These are phyloP conservation scores for Herpetospermum pedunculosum DNA, from an alignment of 306 rosid genomes.

Conservation along the genomic window DNA sequence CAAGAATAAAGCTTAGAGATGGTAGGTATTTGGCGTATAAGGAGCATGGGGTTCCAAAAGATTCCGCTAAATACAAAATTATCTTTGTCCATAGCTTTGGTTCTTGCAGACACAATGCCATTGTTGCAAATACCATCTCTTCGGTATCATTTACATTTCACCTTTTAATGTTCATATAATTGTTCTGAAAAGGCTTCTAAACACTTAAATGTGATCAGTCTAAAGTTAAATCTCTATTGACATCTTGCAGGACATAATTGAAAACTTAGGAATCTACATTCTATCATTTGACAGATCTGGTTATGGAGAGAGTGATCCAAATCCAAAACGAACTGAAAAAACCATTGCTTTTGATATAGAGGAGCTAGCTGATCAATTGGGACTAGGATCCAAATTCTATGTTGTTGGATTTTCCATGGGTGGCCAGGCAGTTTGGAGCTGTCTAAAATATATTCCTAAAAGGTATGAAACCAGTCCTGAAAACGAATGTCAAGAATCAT, in stretches of 20 bases:
- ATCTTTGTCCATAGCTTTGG: slow-evolving; percentile 43
- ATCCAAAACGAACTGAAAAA: slow-evolving; percentile 62
- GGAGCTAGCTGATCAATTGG: slow-evolving; percentile 77
- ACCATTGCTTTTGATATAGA: slow-evolving; percentile 71
- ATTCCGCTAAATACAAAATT: slow-evolving; percentile 53
- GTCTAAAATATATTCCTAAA: slow-evolving; percentile 74
- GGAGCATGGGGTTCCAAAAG: slow-evolving; percentile 67
- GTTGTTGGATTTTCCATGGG: slow-evolving; percentile 71
- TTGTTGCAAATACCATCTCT: slow-evolving; percentile 30
- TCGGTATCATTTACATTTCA: slow-evolving; percentile 26
- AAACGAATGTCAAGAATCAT: neutral
- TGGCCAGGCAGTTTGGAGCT: slow-evolving; percentile 70
- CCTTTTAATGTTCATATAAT: neutral
- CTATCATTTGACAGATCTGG: slow-evolving; percentile 86
- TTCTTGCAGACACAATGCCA: slow-evolving; percentile 57
- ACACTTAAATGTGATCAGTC: slow-evolving; percentile 1
- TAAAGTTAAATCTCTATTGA: neutral
- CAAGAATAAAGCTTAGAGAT: slow-evolving; percentile 67
- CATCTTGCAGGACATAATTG: slow-evolving; percentile 37
- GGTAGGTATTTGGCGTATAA: slow-evolving; percentile 82
- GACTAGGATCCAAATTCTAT: slow-evolving; percentile 64
- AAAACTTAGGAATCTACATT: slow-evolving; percentile 49
- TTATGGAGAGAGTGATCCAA: slow-evolving; percentile 90
- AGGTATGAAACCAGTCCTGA: slow-evolving; percentile 29
- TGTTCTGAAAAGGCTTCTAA: neutral